Evolutionary conservation across 164 flowering plant genomes (phyloP).

Genomic region (Vitis labrusca): DNA sequence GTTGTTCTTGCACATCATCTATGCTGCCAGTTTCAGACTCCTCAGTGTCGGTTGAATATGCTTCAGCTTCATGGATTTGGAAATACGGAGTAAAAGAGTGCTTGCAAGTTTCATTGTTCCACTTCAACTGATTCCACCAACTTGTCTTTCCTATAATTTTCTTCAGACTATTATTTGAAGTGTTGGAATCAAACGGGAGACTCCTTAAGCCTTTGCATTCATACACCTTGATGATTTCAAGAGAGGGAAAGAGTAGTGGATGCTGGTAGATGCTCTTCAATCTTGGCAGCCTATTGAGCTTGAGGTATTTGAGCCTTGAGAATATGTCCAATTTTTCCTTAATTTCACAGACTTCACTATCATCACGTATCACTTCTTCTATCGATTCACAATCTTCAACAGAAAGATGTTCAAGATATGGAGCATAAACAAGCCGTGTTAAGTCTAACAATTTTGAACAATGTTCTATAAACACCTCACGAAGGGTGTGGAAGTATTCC

Average conservation of each 20-base stretch:
- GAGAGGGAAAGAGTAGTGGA: background rate
- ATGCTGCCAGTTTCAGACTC: too few relatives aligned
- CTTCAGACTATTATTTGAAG: background rate
- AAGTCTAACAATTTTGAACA: background rate
- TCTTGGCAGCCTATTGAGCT: background rate
- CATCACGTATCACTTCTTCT: background rate
- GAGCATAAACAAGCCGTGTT: constrained; percentile 2
- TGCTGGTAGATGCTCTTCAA: constrained; percentile 6
- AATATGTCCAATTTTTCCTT: background rate
- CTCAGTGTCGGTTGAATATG: too few relatives aligned
- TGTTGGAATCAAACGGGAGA: background rate
- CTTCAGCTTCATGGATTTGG: too few relatives aligned
- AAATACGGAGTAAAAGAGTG: background rate
- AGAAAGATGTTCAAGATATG: background rate
- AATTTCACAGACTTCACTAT: background rate
- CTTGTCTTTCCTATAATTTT: background rate
- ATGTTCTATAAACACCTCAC: background rate
- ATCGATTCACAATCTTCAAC: background rate
- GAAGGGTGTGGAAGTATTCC: background rate
- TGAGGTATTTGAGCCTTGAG: background rate
- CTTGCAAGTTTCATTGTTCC: constrained; percentile 2
- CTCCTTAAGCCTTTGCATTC: background rate
- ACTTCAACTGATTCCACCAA: constrained; percentile 11
- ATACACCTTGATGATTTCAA: background rate
- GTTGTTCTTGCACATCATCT: too few relatives aligned